Percentiles rank a stretch among this genome's conserved stretches.
These are phyloP conservation scores for Leccinum colubrinum DNA, from an alignment of 1,284 basidiomycete genomes.

Conservation along the genomic window DNA sequence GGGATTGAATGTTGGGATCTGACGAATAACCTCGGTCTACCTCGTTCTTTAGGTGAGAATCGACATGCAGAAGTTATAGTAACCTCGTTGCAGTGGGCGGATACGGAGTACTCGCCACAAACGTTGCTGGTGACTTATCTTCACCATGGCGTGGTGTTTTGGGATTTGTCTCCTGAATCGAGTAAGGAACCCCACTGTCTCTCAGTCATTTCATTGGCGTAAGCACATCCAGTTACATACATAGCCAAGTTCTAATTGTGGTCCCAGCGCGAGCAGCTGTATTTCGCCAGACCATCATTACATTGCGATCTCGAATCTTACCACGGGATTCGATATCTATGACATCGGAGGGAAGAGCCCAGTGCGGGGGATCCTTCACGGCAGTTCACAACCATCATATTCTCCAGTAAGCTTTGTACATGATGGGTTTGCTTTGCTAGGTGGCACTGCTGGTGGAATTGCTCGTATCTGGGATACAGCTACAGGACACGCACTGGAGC, in stretches of 20 bases:
- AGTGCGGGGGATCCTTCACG: too few species aligned
- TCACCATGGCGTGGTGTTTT: not conserved
- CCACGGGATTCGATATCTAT: too few species aligned
- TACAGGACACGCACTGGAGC: too few species aligned
- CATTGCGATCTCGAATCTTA: not conserved
- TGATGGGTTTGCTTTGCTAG: too few species aligned
- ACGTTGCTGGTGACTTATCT: not conserved
- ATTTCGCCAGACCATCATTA: not conserved
- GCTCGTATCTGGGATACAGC: too few species aligned
- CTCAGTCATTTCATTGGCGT: not conserved
- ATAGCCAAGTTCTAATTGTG: not conserved
- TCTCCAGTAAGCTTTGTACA: too few species aligned
- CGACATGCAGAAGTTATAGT: not conserved
- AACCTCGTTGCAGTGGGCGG: not conserved
- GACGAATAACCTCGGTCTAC: not conserved
- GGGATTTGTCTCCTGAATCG: not conserved
- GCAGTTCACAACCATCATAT: too few species aligned
- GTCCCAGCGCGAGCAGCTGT: not conserved
- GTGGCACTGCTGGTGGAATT: too few species aligned
- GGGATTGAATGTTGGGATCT: not conserved
- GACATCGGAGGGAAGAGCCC: too few species aligned
- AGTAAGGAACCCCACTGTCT: not conserved
- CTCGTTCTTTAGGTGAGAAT: not conserved
- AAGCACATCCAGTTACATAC: not conserved
- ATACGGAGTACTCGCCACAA: not conserved